phyloP scores from a whole-genome alignment of 441 rosid genomes.

The Gossypium lobatum region DNA sequence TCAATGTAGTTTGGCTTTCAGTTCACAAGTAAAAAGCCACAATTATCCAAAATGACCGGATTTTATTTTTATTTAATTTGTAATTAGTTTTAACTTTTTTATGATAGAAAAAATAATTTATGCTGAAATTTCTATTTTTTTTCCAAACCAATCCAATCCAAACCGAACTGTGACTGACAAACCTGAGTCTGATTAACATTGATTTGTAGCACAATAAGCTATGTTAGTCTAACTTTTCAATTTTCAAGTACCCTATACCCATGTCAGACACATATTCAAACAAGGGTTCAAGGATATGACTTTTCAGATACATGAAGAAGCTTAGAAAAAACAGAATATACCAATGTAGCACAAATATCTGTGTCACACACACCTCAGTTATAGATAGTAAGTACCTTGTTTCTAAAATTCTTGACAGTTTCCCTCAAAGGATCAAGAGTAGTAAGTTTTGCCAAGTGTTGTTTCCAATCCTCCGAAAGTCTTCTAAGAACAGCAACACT shows the following conservation, averaged over 20 bases:
- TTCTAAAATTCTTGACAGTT: slow-evolving; percentile 53
- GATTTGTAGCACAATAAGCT: not conserved
- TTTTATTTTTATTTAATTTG: too few relatives aligned
- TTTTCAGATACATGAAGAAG: not conserved
- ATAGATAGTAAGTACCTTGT: slow-evolving; percentile 42
- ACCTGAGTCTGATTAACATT: not conserved
- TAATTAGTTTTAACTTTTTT: too few relatives aligned
- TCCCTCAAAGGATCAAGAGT: slow-evolving; percentile 46
- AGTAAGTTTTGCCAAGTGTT: slow-evolving; percentile 38
- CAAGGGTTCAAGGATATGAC: not conserved
- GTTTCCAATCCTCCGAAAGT: slow-evolving; percentile 65
- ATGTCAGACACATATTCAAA: not conserved
- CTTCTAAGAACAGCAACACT: slow-evolving; percentile 54
- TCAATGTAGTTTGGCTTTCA: too few relatives aligned
- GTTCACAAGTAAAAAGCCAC: too few relatives aligned
- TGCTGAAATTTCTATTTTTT: too few relatives aligned
- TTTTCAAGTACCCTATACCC: not conserved
- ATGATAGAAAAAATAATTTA: too few relatives aligned
- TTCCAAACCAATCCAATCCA: not conserved
- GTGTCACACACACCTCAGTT: not conserved
- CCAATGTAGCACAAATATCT: not conserved
- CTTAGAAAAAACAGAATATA: not conserved
- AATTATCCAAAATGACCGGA: too few relatives aligned
- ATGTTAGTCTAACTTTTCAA: not conserved
- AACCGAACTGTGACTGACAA: not conserved